Evolutionary conservation across 371 early-diverging fungal species (phyloP).

Genomic region (Haplosporangium sp.): DNA sequence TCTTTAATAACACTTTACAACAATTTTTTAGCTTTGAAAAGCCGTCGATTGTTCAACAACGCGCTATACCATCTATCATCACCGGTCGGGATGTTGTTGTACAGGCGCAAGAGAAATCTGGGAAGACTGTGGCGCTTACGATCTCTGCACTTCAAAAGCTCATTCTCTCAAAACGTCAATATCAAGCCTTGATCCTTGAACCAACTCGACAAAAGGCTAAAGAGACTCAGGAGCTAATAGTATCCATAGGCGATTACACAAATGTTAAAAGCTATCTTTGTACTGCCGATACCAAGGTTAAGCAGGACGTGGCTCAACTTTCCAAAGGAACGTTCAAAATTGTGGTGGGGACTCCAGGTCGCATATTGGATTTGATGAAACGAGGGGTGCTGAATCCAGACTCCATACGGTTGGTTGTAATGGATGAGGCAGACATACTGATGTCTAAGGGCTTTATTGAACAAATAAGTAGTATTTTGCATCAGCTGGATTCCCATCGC

Average conservation of each 20-base stretch:
- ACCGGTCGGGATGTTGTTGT: conserved; percentile 92
- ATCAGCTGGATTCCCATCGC: conserved; percentile 79
- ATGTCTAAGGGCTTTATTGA: conserved; percentile 95
- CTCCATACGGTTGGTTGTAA: conserved; percentile 89
- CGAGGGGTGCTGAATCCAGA: conserved; percentile 82
- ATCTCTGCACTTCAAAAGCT: conserved; percentile 92
- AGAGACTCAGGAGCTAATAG: conserved; percentile 88
- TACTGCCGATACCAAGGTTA: conserved; percentile 90
- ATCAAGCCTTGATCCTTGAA: conserved; percentile 91
- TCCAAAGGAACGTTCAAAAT: conserved; percentile 77
- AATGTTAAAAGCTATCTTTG: conserved; percentile 84
- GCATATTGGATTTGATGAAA: conserved; percentile 95
- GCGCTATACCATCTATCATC: conserved; percentile 90
- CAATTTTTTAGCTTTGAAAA: conserved; percentile 81
- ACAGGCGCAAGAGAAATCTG: conserved; percentile 98
- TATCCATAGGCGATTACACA: conserved; percentile 88
- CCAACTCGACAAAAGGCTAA: conserved; percentile 94
- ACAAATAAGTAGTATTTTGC: conserved; percentile 93
- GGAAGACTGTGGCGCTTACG: conserved; percentile 97
- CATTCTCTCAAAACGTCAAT: conserved; percentile 74
- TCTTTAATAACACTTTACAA: too few species aligned
- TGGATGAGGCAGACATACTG: conserved; percentile 99
- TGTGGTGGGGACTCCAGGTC: conserved; percentile 95
- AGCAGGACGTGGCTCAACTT: conserved; percentile 83
- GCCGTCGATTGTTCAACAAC: conserved; percentile 93